Percentiles rank a stretch among this genome's conserved stretches.
phyloP scores from a whole-genome alignment of 257 asterid genomes.

The Solanum appendiculatum region DNA sequence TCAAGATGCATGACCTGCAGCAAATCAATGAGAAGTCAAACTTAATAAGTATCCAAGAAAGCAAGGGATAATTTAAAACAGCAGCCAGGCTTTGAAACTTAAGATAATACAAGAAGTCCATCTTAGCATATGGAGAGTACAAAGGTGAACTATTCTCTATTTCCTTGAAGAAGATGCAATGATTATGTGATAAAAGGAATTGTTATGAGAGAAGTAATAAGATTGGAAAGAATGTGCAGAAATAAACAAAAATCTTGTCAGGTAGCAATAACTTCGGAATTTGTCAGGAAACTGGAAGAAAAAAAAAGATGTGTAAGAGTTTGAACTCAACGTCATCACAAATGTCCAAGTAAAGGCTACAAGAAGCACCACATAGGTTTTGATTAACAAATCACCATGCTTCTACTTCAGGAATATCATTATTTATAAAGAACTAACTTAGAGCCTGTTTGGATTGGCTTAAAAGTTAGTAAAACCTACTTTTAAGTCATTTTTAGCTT shows the following conservation, averaged over 20 bases:
- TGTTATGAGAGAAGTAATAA: background rate
- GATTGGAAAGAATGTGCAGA: background rate
- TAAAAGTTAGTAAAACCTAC: no score
- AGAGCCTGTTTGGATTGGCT: no score
- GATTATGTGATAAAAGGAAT: background rate
- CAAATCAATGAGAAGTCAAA: background rate
- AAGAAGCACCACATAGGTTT: background rate
- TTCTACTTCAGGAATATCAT: background rate
- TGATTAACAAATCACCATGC: background rate
- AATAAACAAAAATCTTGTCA: background rate
- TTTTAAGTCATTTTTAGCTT: no score
- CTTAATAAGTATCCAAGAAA: background rate
- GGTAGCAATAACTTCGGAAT: background rate
- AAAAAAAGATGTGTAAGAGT: background rate
- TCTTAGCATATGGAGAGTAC: background rate
- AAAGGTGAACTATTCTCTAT: background rate
- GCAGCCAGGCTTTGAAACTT: background rate
- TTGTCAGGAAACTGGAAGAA: background rate
- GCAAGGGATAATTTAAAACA: background rate
- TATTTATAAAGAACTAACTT: background rate
- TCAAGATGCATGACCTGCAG: slow-evolving; percentile 97
- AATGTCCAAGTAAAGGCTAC: background rate
- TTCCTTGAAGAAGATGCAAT: background rate
- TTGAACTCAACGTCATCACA: background rate
- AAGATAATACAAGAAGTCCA: background rate